Evolutionary conservation across 768 basidiomycete species (phyloP), one percentile per base, ranked within the genome.

Genomic region (Lanmaoa rubissima): DNA sequence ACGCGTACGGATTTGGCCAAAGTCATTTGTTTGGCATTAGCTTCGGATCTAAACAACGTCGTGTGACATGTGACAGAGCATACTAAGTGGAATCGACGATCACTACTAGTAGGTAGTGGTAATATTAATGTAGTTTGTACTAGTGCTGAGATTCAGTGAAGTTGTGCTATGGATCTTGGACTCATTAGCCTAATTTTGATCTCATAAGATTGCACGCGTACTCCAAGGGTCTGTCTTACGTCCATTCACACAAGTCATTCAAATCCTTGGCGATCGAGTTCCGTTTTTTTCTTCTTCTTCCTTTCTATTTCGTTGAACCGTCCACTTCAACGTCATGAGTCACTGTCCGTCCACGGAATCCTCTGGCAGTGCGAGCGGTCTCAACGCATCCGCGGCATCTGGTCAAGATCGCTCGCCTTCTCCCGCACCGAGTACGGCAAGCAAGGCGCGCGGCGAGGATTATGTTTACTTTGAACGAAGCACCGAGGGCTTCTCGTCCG

Each of bases 401-500:
- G 58, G 48, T 8, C 69, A 59, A 43, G 68, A 70, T 49, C 70
- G 70, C 2, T 57, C 70, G 3, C 59, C 65, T 59, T 73, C 71
- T 38, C 71, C 71, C 9, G 62, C 61, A 28, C 63, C 70, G 12
- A 69, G 69, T 52, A 74, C 70, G 53, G 57, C 66, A 60, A 67
- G 61, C 61, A 73, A 53, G 51, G 9, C 62, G 17, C 70, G 63
- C 38, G 69, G 73, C 57, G 62, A 66, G 34, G 82, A 86, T 81
- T 95, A 98, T 74, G 94, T 98, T 65, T 96, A 95, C 78, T 99
- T 98, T 73, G 90, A 97, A 72, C 83, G 96, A 59, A 86, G 87
- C 50, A 89, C 90, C 1, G 75, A 80, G 41, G 84, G 82, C 55
- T 95, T 96, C 78, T 88, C 88, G 17, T 84, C 93, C 61, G 87